Base-by-base conservation (phyloP, 2,329 filamentous ascomycete genomes). In the Elsinoe fawcettii region DNA sequence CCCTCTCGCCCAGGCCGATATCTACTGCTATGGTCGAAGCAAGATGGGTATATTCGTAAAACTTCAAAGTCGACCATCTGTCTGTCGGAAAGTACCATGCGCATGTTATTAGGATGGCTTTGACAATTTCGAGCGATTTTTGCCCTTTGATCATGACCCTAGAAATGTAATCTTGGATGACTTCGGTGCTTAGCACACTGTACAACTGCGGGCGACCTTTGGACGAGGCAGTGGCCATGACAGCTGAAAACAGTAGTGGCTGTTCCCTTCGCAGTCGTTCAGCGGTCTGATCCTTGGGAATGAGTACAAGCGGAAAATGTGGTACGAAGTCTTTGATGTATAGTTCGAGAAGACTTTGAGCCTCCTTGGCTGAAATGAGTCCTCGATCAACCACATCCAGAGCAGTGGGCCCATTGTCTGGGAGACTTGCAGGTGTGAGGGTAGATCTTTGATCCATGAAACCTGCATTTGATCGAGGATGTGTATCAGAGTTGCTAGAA, bases 231-330 rank as follows among this genome's bases (percentile, higher is more conserved):
- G 81, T 83, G 0, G 85, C 80, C 70, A 90, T 80, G 64, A 90
- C 75, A 27, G 86, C 77, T n/a, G 88, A 75, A 65, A 90, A 90
- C 7, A 90, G 74, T 1, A 81, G 76, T 1, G 87, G 87, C 65
- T 81, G 84, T 1, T 75, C 71, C 61, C 74, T 73, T 49, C 84
- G 78, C 55, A 87, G 69, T 58, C 84, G 78, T 9, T 75, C 73
- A 4, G 76, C 78, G 2, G 80, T 80, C 44, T 75, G 79, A 41
- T 73, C 74, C 0, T 75, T 66, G 1, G 81, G 75, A 58, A 87
- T 83, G 23, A 85, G 74, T 16, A 87, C 80, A 1, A 79, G 78
- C 0, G 84, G 84, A 55, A 86, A 75, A 61, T 86, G 83, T 1
- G 73, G 74, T 16, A 77, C 74, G 79, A 87, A 85, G 47, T 78